Base-by-base conservation (phyloP, 768 basidiomycete genomes). In the Termitomyces sp. region DNA sequence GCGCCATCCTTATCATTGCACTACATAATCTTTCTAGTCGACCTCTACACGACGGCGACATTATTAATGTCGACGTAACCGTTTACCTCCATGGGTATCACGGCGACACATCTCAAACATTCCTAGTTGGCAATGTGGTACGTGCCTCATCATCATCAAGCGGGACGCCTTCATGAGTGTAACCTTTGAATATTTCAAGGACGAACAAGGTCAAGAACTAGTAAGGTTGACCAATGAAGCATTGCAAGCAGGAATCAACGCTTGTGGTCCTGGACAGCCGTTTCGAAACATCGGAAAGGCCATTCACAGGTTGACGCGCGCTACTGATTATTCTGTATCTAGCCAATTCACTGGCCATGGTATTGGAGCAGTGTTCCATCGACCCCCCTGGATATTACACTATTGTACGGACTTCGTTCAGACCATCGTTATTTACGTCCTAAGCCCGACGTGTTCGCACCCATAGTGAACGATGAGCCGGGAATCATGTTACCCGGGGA, bases 51-150 rank as follows among this genome's bases (percentile, higher is more conserved):
- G 76, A 90, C 43, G 89, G 88, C 0, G 94, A 97, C 58, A 89
- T 97, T 43, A 75, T 97, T 62, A 94, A 94, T 66, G 76, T 96
- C 41, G 94, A 97, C 67, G 70, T 97, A 9, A 95, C 94, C 1
- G 77, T 95, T 7, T 95, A 81, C 66, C 71, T 87, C n/a, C 71
- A 91, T 53, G 88, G 89, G 1, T 93, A 83, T 68, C 94, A 96
- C 60, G 94, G 94, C 1, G 94, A 96, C 62, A 95, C 93, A 0
- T 94, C 92, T 0, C 72, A 79, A 48, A 96, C 89, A 0, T 94
- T 93, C 67, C 69, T 88, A 3, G 85, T 96, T 5, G 93, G 93
- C 36, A 66, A 84, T 32, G 91, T 91, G 15, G 90, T 92, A 67
- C 70, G 67, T 70, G 73, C 64, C 12, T 54, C 39, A 25, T 18